Percentiles rank a stretch among this genome's conserved stretches.
phyloP scores from a whole-genome alignment of 371 early-diverging fungal genomes.

The Mucor plumbeus region DNA sequence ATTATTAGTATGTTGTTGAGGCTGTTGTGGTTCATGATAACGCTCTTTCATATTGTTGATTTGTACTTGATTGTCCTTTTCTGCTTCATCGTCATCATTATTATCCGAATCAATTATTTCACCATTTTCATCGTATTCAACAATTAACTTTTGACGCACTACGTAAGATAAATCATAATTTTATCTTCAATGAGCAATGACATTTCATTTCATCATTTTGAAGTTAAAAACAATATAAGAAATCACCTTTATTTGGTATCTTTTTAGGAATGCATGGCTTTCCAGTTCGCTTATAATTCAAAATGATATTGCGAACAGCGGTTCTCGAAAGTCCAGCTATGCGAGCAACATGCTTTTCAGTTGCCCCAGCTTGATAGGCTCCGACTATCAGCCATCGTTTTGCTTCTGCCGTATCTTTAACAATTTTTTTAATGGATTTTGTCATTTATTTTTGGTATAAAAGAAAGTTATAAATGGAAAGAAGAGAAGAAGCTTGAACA shows the following conservation, averaged over 20 bases:
- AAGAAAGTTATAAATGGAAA: neutral
- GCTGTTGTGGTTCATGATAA: neutral
- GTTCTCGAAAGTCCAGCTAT: conserved; percentile 50
- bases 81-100: conserved; percentile 30
- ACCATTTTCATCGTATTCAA: conserved; percentile 56
- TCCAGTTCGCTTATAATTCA: conserved; percentile 48
- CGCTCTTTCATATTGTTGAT: neutral
- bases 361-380: conserved; percentile 52
- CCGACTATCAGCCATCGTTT: conserved; percentile 57
- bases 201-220: neutral
- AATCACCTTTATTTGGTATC: conserved; percentile 40
- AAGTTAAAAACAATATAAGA: neutral
- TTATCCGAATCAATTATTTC: conserved; percentile 38
- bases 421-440: conserved; percentile 1
- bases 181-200: neutral
- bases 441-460: conserved; percentile 4
- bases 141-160: conserved; percentile 48
- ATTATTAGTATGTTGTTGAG: neutral
- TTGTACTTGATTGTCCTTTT: neutral
- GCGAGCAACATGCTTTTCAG: conserved; percentile 49
- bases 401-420: conserved; percentile 36
- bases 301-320: conserved; percentile 51
- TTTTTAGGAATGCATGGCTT: conserved; percentile 46
- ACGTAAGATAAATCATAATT: neutral
- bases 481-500: neutral